phyloP scores from a whole-genome alignment of 2,329 filamentous ascomycete genomes.

The Macrophomina pseudophaseolina region DNA sequence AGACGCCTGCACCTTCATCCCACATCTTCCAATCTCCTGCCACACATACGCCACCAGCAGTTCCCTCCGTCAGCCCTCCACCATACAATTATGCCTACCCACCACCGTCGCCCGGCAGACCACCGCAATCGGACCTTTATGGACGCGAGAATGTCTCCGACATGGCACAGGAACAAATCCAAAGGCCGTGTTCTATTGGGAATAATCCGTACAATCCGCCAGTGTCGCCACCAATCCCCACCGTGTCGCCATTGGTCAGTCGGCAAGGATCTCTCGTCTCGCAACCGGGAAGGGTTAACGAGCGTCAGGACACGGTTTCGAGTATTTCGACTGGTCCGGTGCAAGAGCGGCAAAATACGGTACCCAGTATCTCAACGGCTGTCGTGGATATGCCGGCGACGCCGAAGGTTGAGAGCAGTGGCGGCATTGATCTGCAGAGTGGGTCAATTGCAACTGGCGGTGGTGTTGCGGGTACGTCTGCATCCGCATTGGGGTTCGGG shows the following conservation, averaged over 20 bases:
- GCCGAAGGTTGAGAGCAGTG: background rate
- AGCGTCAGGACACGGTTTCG: slow-evolving; percentile 8
- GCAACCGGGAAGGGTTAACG: background rate
- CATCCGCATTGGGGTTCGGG: slow-evolving; percentile 39
- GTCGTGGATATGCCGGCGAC: background rate
- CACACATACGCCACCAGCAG: background rate
- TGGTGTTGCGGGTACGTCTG: background rate
- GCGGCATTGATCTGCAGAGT: background rate
- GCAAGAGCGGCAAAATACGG: background rate
- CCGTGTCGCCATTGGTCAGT: slow-evolving; percentile 3
- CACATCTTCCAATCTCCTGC: background rate
- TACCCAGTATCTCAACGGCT: background rate
- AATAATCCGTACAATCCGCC: slow-evolving; percentile 3
- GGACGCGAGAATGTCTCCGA: background rate
- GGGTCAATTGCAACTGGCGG: background rate
- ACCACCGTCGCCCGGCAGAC: background rate
- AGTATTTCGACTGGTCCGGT: background rate
- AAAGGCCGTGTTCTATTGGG: background rate
- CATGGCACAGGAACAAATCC: background rate
- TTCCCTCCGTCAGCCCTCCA: slow-evolving; percentile 13
- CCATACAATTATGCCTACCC: background rate
- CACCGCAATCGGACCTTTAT: background rate
- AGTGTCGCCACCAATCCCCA: background rate
- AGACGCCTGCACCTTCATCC: background rate
- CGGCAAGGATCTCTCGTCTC: background rate